Evolutionary conservation across 2,329 filamentous ascomycete species (phyloP).

Genomic region (Beauveria caledonica): DNA sequence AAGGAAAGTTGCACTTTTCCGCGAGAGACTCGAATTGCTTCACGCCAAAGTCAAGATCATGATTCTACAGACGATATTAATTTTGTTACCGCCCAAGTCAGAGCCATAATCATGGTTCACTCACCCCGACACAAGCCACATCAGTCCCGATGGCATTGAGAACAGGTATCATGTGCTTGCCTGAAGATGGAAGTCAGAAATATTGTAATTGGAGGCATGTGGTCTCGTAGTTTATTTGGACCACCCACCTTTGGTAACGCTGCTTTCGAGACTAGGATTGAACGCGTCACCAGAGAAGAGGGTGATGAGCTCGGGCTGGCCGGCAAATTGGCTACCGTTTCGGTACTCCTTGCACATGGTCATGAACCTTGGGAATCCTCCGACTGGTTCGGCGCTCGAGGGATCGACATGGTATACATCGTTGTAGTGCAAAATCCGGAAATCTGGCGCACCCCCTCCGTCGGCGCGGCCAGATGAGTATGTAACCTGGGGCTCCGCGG

Average conservation of each 20-base stretch:
- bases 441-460: conserved; percentile 43
- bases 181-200: conserved; percentile 24
- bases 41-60: conserved; percentile 88
- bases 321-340: conserved; percentile 48
- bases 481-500: conserved; percentile 12
- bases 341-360: conserved; percentile 70
- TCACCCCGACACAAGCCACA: conserved; percentile 73
- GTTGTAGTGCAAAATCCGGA: conserved; percentile 85
- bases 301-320: conserved; percentile 60
- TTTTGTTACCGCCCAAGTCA: too few relatives aligned
- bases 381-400: conserved; percentile 70
- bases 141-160: conserved; percentile 71
- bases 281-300: conserved; percentile 91
- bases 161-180: conserved; percentile 79
- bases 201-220: too few relatives aligned
- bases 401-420: conserved; percentile 86
- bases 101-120: conserved; percentile 22
- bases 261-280: conserved; percentile 83
- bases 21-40: conserved; percentile 68
- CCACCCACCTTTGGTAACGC: conserved; percentile 67
- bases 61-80: conserved; percentile 48
- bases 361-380: conserved; percentile 74
- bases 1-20: conserved; percentile 72
- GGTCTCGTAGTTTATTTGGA: too few relatives aligned
- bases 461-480: conserved; percentile 14